These are phyloP conservation scores for Arabidopsis hybrid DNA, from an alignment of 441 rosid species.

Conservation along the genomic window DNA sequence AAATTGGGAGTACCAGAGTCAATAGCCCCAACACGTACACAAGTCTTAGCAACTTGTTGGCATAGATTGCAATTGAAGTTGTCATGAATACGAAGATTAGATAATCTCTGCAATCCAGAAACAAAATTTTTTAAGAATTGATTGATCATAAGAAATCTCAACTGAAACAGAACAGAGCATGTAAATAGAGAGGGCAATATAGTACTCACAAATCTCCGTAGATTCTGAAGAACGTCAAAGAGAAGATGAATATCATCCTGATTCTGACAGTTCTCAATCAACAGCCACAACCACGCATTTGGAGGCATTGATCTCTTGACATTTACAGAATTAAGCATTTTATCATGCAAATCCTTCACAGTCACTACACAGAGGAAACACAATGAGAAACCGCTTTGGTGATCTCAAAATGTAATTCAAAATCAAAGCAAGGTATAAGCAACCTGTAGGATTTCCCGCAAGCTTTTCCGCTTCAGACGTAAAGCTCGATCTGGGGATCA, in stretches of 20 bases:
- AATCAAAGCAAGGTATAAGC: not conserved
- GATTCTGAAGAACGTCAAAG: slow-evolving; percentile 62
- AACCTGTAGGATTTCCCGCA: slow-evolving; percentile 64
- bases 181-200: not conserved
- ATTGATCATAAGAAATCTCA: not conserved
- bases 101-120: slow-evolving; percentile 64
- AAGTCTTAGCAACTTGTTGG: slow-evolving; percentile 75
- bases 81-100: slow-evolving; percentile 77
- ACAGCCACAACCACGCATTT: slow-evolving; percentile 80
- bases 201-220: slow-evolving; percentile 79
- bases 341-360: slow-evolving; percentile 74
- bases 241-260: slow-evolving; percentile 73
- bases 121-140: no score
- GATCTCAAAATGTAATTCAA: not conserved
- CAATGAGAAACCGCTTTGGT: slow-evolving; percentile 22
- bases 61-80: slow-evolving; percentile 79
- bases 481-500: slow-evolving; percentile 48
- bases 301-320: slow-evolving; percentile 78
- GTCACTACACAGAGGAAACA: slow-evolving; percentile 52
- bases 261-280: slow-evolving; percentile 70
- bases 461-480: slow-evolving; percentile 47
- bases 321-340: slow-evolving; percentile 68
- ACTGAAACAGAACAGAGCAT: not conserved
- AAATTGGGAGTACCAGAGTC: slow-evolving; percentile 60
- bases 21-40: slow-evolving; percentile 69